A percentile compares a stretch with the other conserved stretches of the same genome.
Conservation (phyloP, 495 filamentous ascomycete species). For the Hapsidospora chrysogenum region DNA sequence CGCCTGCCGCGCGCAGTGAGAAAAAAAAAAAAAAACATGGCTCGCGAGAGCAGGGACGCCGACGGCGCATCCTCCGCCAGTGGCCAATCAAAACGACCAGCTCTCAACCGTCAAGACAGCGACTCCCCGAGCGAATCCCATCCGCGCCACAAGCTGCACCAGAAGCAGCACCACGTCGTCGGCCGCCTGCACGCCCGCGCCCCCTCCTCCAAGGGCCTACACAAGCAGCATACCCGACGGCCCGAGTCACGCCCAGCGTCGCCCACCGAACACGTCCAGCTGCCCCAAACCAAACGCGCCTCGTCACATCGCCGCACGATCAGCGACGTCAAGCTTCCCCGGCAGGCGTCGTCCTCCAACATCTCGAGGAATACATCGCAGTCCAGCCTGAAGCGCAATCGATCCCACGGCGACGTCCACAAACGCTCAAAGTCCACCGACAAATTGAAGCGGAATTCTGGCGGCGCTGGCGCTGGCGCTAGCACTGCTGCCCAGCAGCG, state of each 20-base stretch:
- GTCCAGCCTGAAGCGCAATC: conserved; percentile 28
- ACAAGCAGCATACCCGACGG: conserved; percentile 23
- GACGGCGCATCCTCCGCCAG: conserved; percentile 9
- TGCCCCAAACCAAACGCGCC: conserved; percentile 16
- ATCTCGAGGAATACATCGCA: conserved; percentile 30
- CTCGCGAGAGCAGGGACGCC: not conserved
- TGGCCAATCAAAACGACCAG: conserved; percentile 31
- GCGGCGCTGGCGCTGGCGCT: conserved; percentile 4
- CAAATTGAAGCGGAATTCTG: conserved; percentile 25
- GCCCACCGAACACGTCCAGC: conserved; percentile 12
- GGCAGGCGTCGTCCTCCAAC: conserved; percentile 16
- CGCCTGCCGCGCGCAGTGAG: not conserved
- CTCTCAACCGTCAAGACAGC: conserved; percentile 18
- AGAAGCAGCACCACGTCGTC: conserved; percentile 21
- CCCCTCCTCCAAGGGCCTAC: conserved; percentile 26
- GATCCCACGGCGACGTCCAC: conserved; percentile 28
- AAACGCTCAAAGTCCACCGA: conserved; percentile 29
- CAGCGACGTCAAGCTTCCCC: conserved; percentile 22
- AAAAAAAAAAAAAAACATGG: conserved; percentile 1
- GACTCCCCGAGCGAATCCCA: conserved; percentile 13
- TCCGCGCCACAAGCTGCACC: not conserved
- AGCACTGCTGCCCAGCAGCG: conserved; percentile 22
- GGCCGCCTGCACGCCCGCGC: conserved; percentile 22
- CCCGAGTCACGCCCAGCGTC: conserved; percentile 6
- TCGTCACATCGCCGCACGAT: conserved; percentile 24